A percentile compares a stretch with the other conserved stretches of the same genome.
Evolutionary conservation across 2,329 filamentous ascomycete species (phyloP).

Genomic region (Malbranchea zuffiana): DNA sequence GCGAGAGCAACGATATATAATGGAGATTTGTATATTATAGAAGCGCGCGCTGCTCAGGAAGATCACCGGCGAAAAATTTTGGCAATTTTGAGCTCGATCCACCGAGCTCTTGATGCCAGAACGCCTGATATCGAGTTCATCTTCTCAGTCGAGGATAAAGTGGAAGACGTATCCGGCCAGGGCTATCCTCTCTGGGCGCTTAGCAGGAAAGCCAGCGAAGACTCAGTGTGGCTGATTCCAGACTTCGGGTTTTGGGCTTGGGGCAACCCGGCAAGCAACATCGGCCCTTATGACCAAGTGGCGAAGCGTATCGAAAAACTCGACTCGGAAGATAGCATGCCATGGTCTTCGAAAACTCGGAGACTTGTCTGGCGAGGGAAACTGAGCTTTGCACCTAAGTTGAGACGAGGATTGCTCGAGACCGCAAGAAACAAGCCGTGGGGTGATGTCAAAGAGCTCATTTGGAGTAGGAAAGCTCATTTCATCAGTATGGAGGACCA

Average conservation of each 20-base stretch:
- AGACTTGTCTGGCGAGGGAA: constrained; percentile 43
- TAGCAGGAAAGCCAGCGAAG: constrained; percentile 29
- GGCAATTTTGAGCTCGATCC: constrained; percentile 38
- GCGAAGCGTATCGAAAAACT: constrained; percentile 22
- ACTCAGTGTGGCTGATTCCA: constrained; percentile 41
- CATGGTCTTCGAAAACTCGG: constrained; percentile 29
- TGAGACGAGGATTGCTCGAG: constrained; percentile 33
- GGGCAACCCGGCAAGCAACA: constrained; percentile 29
- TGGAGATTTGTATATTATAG: constrained; percentile 26
- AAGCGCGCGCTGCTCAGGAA: constrained; percentile 23
- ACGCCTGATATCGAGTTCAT: constrained; percentile 40
- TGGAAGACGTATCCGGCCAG: constrained; percentile 32
- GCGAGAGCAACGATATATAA: constrained; percentile 25
- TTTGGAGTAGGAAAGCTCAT: constrained; percentile 32
- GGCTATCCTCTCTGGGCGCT: constrained; percentile 36
- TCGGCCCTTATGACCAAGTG: constrained; percentile 30
- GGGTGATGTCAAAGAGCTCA: constrained; percentile 37
- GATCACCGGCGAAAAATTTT: constrained; percentile 31
- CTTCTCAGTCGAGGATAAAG: constrained; percentile 34
- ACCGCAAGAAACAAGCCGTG: constrained; percentile 33
- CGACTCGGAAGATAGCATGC: constrained; percentile 16
- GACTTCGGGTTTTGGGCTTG: constrained; percentile 45
- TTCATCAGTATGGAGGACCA: constrained; percentile 42
- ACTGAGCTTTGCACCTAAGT: constrained; percentile 31
- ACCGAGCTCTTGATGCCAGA: constrained; percentile 36